Evolutionary conservation across 169 alveolate genomes (phyloP).

Genomic region (Toxoplasma gondii): DNA sequence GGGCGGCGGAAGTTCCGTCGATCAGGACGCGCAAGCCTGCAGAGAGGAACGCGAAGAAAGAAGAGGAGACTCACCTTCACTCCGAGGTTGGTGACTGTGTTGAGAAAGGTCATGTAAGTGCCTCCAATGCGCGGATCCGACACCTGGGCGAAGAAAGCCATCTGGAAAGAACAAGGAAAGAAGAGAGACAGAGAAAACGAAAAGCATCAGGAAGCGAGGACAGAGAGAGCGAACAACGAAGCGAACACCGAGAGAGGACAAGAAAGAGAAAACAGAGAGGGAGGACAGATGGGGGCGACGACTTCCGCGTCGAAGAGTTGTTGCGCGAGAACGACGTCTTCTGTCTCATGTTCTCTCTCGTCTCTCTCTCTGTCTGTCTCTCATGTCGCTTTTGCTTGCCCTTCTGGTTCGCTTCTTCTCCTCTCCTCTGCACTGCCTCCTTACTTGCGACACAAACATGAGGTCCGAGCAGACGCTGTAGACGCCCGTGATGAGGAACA

Average conservation of each 20-base stretch:
- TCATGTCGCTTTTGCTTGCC: neutral
- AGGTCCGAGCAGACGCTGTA: slow-evolving; percentile 45
- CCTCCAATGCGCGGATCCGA: slow-evolving; percentile 69
- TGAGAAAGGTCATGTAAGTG: slow-evolving; percentile 70
- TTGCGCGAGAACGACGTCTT: neutral
- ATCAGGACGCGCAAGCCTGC: too few relatives aligned
- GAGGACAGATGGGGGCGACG: neutral
- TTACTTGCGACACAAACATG: slow-evolving; percentile 52
- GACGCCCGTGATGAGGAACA: slow-evolving; percentile 6
- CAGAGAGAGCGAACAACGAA: neutral
- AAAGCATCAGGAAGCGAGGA: neutral
- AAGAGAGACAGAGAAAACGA: neutral
- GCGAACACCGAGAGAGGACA: neutral
- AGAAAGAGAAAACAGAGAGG: neutral
- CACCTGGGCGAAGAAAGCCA: slow-evolving; percentile 71
- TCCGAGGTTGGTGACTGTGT: slow-evolving; percentile 70
- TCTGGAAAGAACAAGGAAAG: neutral
- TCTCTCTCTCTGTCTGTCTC: too few relatives aligned
- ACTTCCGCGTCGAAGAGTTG: too few relatives aligned
- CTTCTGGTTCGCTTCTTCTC: neutral
- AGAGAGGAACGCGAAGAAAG: too few relatives aligned
- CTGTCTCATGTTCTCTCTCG: neutral
- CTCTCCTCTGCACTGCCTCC: neutral
- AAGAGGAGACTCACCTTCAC: slow-evolving; percentile 4
- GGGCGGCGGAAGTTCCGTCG: too few relatives aligned